Evolutionary conservation across 768 basidiomycete genomes (phyloP).

Genomic region (Lentinula detonsa): DNA sequence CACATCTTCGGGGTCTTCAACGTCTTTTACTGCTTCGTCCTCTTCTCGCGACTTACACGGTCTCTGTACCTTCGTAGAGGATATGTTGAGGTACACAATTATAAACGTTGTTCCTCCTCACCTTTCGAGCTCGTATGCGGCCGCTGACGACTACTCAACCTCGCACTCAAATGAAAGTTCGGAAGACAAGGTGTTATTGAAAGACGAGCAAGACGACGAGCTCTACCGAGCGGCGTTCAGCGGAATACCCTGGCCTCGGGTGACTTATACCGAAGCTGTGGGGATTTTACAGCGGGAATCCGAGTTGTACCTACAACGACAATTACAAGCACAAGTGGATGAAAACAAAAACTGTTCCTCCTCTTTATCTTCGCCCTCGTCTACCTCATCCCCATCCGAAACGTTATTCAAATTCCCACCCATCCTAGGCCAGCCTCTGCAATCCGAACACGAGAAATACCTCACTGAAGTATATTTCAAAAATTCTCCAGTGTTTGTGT

Average conservation of each 20-base stretch:
- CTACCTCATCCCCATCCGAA: slow-evolving; percentile 17
- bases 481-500: slow-evolving; percentile 80
- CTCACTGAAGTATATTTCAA: slow-evolving; percentile 62
- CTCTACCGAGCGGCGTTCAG: background rate
- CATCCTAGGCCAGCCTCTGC: slow-evolving; percentile 63
- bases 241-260: slow-evolving; percentile 47
- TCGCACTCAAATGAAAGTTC: too few species aligned
- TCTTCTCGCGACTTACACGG: slow-evolving; percentile 4
- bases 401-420: slow-evolving; percentile 51
- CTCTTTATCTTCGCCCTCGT: too few species aligned
- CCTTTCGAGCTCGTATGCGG: too few species aligned
- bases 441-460: slow-evolving; percentile 92
- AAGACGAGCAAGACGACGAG: background rate
- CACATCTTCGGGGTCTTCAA: too few species aligned
- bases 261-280: slow-evolving; percentile 79
- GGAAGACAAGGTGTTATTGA: too few species aligned
- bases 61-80: slow-evolving; percentile 42
- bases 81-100: slow-evolving; percentile 30
- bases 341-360: too few species aligned
- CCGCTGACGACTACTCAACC: too few species aligned
- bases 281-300: slow-evolving; percentile 34
- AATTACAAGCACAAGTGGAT: slow-evolving; percentile 8
- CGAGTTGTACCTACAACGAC: too few species aligned
- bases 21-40: background rate
- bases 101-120: background rate